Percentiles rank a stretch among this genome's conserved stretches.
phyloP scores from a whole-genome alignment of 768 basidiomycete genomes.

The Asterophora parasitica region DNA sequence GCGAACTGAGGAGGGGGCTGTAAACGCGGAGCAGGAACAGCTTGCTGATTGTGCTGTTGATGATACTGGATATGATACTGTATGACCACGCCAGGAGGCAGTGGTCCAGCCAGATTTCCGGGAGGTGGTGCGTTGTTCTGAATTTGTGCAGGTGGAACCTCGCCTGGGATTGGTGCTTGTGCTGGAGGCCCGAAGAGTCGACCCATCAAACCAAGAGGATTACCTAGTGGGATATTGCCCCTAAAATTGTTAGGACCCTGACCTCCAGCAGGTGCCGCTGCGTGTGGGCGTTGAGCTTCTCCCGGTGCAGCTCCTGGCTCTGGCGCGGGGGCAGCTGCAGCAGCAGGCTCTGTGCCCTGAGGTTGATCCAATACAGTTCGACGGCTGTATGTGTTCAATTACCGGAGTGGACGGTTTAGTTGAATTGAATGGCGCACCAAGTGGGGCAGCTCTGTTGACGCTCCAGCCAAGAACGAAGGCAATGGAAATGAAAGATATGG shows the following conservation, averaged over 20 bases:
- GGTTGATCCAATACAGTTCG: slow-evolving; percentile 66
- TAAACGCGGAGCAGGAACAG: slow-evolving; percentile 23
- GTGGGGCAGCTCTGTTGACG: slow-evolving; percentile 98
- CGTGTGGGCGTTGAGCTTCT: slow-evolving; percentile 27
- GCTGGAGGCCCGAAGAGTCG: slow-evolving; percentile 52
- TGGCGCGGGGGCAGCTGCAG: slow-evolving; percentile 8
- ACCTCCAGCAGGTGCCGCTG: slow-evolving; percentile 22
- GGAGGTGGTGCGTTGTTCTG: slow-evolving; percentile 22
- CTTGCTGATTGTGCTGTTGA: slow-evolving; percentile 26
- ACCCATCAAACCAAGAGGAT: slow-evolving; percentile 49
- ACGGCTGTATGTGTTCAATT: slow-evolving; percentile 43
- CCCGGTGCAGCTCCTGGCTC: slow-evolving; percentile 12
- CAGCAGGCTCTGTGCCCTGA: slow-evolving; percentile 28
- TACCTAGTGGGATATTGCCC: slow-evolving; percentile 40
- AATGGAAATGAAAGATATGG: slow-evolving; percentile 97
- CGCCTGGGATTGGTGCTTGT: slow-evolving; percentile 35
- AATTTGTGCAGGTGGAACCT: slow-evolving; percentile 26
- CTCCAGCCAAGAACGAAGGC: slow-evolving; percentile 95
- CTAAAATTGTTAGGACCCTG: slow-evolving; percentile 33
- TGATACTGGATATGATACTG: slow-evolving; percentile 57
- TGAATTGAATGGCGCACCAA: slow-evolving; percentile 54
- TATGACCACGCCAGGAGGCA: slow-evolving; percentile 46
- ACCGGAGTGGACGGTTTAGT: slow-evolving; percentile 8
- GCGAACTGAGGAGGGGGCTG: slow-evolving; percentile 50
- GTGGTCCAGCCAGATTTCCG: slow-evolving; percentile 32